Conservation (phyloP, 768 basidiomycete genomes). For the Lyophyllum decastes region DNA sequence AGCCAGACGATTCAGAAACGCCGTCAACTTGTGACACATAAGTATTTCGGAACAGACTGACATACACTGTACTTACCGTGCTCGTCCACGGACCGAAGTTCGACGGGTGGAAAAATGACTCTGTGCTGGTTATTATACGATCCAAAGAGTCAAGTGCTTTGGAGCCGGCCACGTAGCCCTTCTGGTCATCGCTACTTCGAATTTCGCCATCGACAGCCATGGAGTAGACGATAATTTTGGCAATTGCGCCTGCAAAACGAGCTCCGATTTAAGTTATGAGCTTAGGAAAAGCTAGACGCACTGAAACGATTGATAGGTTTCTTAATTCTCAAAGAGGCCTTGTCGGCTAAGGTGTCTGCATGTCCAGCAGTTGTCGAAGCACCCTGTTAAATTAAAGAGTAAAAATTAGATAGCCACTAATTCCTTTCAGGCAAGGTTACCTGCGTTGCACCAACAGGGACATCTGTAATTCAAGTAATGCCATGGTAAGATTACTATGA, state of each 20-base stretch:
- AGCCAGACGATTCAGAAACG: slow-evolving; percentile 71
- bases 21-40: slow-evolving; percentile 47
- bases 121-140: slow-evolving; percentile 86
- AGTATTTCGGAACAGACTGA: slow-evolving; percentile 8
- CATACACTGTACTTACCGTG: slow-evolving; percentile 38
- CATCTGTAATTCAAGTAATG: slow-evolving; percentile 41
- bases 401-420: not conserved
- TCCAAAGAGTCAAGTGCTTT: slow-evolving; percentile 87
- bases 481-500: not conserved
- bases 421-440: slow-evolving; percentile 34
- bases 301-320: slow-evolving; percentile 67
- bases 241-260: slow-evolving; percentile 61
- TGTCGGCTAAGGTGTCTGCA: slow-evolving; percentile 65
- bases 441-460: slow-evolving; percentile 70
- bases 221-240: slow-evolving; percentile 86
- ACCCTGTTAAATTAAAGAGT: slow-evolving; percentile 39
- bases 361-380: slow-evolving; percentile 66
- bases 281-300: slow-evolving; percentile 29
- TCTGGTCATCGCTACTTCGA: slow-evolving; percentile 44
- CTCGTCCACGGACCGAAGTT: slow-evolving; percentile 87
- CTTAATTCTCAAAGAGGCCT: slow-evolving; percentile 63
- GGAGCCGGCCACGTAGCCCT: slow-evolving; percentile 76
- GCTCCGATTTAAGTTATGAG: slow-evolving; percentile 6
- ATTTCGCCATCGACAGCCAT: slow-evolving; percentile 79
- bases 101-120: slow-evolving; percentile 94